A percentile compares a stretch with the other conserved stretches of the same genome.
phyloP scores from a whole-genome alignment of 108 stramenopile genomes.

The Stephanodiscus minutulus region DNA sequence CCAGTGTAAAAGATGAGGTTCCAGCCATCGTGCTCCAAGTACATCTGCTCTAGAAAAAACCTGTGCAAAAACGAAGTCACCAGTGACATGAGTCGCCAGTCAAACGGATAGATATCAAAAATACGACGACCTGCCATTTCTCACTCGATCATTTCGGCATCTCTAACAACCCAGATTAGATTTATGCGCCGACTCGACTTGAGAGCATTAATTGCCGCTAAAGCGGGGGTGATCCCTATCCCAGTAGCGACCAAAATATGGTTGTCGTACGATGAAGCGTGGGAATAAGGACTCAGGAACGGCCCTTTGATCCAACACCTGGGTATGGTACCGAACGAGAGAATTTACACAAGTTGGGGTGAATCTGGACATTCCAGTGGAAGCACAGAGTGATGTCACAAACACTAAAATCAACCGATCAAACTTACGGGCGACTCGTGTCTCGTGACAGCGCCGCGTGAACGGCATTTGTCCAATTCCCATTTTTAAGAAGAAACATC shows the following conservation, averaged over 20 bases:
- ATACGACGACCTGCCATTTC: neutral
- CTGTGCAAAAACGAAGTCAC: neutral
- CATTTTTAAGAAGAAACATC: conserved; percentile 46
- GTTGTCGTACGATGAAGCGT: conserved; percentile 41
- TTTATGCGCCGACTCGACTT: conserved; percentile 43
- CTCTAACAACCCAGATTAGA: conserved; percentile 51
- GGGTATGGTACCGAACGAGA: conserved; percentile 19
- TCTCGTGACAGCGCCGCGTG: conserved; percentile 16
- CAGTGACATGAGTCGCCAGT: no score
- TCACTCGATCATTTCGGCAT: conserved; percentile 34
- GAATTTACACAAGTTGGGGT: no score
- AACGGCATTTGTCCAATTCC: conserved; percentile 21
- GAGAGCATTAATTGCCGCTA: conserved; percentile 39
- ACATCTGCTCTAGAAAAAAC: conserved; percentile 44
- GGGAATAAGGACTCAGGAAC: conserved; percentile 48
- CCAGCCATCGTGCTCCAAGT: conserved; percentile 49
- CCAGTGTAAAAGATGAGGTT: conserved; percentile 59
- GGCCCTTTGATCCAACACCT: conserved; percentile 51
- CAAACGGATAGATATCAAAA: neutral
- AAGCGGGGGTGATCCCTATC: conserved; percentile 53
- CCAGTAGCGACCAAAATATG: conserved; percentile 52
- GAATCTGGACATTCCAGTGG: neutral
- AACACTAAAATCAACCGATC: neutral
- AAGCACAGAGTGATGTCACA: conserved; percentile 2
- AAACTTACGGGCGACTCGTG: conserved; percentile 1